A percentile compares a stretch with the other conserved stretches of the same genome.
Conservation (phyloP, 495 filamentous ascomycete species). For the Penicillium longicatenatum region DNA sequence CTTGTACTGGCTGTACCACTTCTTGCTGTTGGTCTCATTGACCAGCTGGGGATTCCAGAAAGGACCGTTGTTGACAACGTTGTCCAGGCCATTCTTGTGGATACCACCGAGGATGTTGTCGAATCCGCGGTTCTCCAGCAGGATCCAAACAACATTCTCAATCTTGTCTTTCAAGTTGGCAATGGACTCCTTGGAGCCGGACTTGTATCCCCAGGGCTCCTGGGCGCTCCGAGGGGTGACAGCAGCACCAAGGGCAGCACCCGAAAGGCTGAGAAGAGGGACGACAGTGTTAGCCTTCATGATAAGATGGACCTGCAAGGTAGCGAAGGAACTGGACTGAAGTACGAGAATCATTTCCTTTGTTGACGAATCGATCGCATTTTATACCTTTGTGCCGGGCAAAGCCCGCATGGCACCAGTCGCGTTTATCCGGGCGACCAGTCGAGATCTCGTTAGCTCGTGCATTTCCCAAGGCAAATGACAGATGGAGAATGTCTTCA, state of each 20-base stretch:
- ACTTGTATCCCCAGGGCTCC: slow-evolving; percentile 28
- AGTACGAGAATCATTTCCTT: slow-evolving; percentile 18
- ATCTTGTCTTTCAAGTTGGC: slow-evolving; percentile 46
- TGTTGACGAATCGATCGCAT: not conserved
- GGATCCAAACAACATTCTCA: slow-evolving; percentile 49
- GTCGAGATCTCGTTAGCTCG: not conserved
- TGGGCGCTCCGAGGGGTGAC: slow-evolving; percentile 11
- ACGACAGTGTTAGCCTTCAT: slow-evolving; percentile 31
- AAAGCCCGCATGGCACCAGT: not conserved
- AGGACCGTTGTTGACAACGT: slow-evolving; percentile 46
- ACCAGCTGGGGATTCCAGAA: slow-evolving; percentile 45
- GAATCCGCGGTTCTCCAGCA: slow-evolving; percentile 50
- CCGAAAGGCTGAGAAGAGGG: slow-evolving; percentile 27
- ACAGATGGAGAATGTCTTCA: not conserved
- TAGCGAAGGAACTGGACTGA: slow-evolving; percentile 1
- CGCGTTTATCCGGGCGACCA: not conserved
- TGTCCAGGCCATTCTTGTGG: slow-evolving; percentile 41
- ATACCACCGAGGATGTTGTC: slow-evolving; percentile 49
- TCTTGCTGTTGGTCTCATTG: slow-evolving; percentile 35
- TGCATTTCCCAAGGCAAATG: slow-evolving; percentile 10
- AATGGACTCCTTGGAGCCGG: slow-evolving; percentile 34
- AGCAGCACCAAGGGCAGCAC: slow-evolving; percentile 24
- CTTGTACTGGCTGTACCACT: slow-evolving; percentile 41
- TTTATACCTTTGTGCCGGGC: slow-evolving; percentile 9
- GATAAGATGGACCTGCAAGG: not conserved